A percentile compares a stretch with the other conserved stretches of the same genome.
These are phyloP conservation scores for Sphagnurus paluster DNA, from an alignment of 1,284 basidiomycete species.

Conservation along the genomic window DNA sequence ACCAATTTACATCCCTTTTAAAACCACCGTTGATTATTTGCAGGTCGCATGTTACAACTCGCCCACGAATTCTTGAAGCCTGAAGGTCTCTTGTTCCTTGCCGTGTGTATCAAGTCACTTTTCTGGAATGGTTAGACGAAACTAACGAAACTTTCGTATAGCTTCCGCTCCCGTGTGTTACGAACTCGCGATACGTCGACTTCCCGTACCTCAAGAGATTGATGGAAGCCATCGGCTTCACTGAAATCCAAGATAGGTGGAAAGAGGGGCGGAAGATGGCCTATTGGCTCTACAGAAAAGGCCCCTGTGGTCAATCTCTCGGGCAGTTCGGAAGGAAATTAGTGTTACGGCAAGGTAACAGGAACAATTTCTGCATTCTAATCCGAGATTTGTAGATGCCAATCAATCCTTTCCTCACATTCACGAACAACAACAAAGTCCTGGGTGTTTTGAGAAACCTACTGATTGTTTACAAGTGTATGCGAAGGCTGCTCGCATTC, in stretches of 20 bases:
- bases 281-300: slow-evolving; percentile 70
- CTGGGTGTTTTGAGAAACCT: too few species aligned
- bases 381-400: slow-evolving; percentile 28
- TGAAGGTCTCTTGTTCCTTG: slow-evolving; percentile 70
- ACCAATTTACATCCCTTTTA: neutral
- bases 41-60: slow-evolving; percentile 75
- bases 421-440: too few species aligned
- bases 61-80: slow-evolving; percentile 61
- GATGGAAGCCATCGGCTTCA: slow-evolving; percentile 68
- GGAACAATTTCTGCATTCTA: slow-evolving; percentile 79
- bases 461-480: too few species aligned
- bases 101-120: slow-evolving; percentile 42
- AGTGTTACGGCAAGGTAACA: slow-evolving; percentile 61
- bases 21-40: slow-evolving; percentile 2
- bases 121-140: neutral
- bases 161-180: slow-evolving; percentile 81
- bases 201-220: slow-evolving; percentile 55
- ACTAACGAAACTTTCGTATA: too few species aligned
- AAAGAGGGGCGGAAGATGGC: slow-evolving; percentile 71
- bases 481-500: too few species aligned
- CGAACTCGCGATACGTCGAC: slow-evolving; percentile 81
- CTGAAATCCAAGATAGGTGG: slow-evolving; percentile 58
- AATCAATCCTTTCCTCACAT: too few species aligned
- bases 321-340: slow-evolving; percentile 54
- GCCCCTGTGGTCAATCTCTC: slow-evolving; percentile 9